Evolutionary conservation across 2,329 filamentous ascomycete species (phyloP), one percentile per base, ranked within the genome.

Genomic region (Diaporthe amygdali): DNA sequence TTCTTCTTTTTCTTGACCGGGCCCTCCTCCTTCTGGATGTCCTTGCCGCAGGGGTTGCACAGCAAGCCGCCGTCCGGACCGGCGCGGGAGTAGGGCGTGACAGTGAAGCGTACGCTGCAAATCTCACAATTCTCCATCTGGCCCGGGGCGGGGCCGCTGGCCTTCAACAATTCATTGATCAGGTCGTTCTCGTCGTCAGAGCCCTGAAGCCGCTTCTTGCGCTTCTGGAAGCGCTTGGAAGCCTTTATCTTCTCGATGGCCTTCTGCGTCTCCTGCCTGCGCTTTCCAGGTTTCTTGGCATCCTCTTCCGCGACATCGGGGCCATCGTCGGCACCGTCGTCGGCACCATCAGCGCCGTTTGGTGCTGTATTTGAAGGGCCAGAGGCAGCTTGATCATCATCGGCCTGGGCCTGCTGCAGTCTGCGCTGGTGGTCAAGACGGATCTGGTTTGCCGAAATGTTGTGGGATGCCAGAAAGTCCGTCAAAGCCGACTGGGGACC

Each of bases 101-200:
- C 95, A 0, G 94, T 97, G 78, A 98, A 98, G 46, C 95, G 91
- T 80, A 96, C 97, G 52, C 88, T 87, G 80, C 96, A 98, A 3
- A 91, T 83, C 73, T 93, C 94, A 79, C 96, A 98, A 75, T 97
- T 95, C 74, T 93, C 94, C 78, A 96, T 89, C 80, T 98, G 96
- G 2, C 94, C 95, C 2, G 94, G 93, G 92, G 79, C 2, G 91
- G 91, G 39, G 84, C 84, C 46, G 82, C 69, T 81, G 17, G 82
- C 76, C 32, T 87, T 76, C 77, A 90, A 82, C 22, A 90, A 81
- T 76, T 84, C 83, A 15, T 81, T 79, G 3, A 84, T 85, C 55
- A 89, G 80, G 20, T 87, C 88, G 64, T 88, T 85, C 8, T 84
- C 84, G 32, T 88, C 87, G 5, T 86, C 84, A 12, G 80, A 80